phyloP scores from a whole-genome alignment of 768 basidiomycete species.

The Tricholoma saponaceum region DNA sequence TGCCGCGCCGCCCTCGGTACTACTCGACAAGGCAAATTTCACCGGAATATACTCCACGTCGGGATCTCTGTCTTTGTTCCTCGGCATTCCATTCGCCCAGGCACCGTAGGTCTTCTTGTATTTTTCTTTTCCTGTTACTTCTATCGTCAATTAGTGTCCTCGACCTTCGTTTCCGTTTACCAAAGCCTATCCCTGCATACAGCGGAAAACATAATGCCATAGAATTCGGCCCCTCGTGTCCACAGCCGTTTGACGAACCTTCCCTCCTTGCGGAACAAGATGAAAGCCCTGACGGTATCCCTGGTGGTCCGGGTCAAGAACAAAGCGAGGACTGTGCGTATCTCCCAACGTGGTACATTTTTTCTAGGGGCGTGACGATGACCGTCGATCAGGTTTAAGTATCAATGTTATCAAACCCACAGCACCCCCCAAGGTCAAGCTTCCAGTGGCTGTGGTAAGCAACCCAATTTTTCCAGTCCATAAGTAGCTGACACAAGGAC shows the following conservation, averaged over 20 bases:
- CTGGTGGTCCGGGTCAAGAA: not conserved
- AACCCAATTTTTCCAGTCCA: constrained; percentile 1
- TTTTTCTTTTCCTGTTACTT: not conserved
- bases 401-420: constrained; percentile 39
- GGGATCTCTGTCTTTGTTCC: constrained; percentile 32
- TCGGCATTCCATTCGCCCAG: constrained; percentile 48
- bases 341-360: constrained; percentile 9
- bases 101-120: constrained; percentile 36
- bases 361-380: constrained; percentile 11
- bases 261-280: not conserved
- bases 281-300: not conserved
- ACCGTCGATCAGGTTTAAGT: constrained; percentile 29
- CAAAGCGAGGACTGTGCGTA: constrained; percentile 39
- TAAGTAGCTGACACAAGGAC: not conserved
- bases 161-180: constrained; percentile 39
- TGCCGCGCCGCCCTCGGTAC: constrained; percentile 28
- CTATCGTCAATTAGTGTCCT: constrained; percentile 23
- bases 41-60: constrained; percentile 29
- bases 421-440: constrained; percentile 10
- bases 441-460: constrained; percentile 39
- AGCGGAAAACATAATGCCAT: constrained; percentile 32
- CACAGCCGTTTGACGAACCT: constrained; percentile 29
- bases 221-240: constrained; percentile 42
- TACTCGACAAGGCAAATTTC: constrained; percentile 39
- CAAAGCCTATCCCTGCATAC: constrained; percentile 34